Evolutionary conservation across 768 basidiomycete genomes (phyloP), one percentile per base, ranked within the genome.

Genomic region (Naganishia friedmannii): DNA sequence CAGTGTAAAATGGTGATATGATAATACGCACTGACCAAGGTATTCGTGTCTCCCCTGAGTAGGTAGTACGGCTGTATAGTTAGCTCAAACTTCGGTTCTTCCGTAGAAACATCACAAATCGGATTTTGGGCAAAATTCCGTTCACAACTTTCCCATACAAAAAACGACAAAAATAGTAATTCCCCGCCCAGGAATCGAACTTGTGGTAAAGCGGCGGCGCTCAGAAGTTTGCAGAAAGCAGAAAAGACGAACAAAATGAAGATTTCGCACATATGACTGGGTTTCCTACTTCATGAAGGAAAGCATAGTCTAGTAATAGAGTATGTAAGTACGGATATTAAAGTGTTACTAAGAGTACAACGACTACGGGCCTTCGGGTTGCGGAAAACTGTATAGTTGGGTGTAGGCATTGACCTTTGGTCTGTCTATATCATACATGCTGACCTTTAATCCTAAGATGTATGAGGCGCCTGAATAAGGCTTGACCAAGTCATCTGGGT

Each of bases 381-480:
- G 23, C 53, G 53, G 28, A 53, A 53, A 53, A 23, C n/a, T 53
- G 28, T 29, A 53, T 53, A 53, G 53, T 53, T 23, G 53, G 23
- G 53, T 53, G 23, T 23, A 53, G 28, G 28, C 53, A 23, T 53
- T 23, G 53, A 53, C n/a, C 23, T 53, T 53, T 53, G 42, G 42
- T 53, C 53, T 29, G 53, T 53, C 28, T 23, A 23, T 53, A 23
- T 53, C 53, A 53, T 53, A 53, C 53, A 53, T 53, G 53, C 53
- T 53, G 53, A 53, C 53, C 53, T 53, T 53, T 53, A 53, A 53
- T 53, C 53, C 53, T 53, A 53, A 53, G 53, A 53, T 53, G 53
- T 53, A 53, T 53, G 53, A 53, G 53, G 53, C 53, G 53, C 28
- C 53, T 29, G 53, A 53, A 53, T 53, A 23, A 53, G 53, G 53